Evolutionary conservation across 2,329 filamentous ascomycete species (phyloP), one percentile per base, ranked within the genome.

Genomic region (Fusarium succisae): DNA sequence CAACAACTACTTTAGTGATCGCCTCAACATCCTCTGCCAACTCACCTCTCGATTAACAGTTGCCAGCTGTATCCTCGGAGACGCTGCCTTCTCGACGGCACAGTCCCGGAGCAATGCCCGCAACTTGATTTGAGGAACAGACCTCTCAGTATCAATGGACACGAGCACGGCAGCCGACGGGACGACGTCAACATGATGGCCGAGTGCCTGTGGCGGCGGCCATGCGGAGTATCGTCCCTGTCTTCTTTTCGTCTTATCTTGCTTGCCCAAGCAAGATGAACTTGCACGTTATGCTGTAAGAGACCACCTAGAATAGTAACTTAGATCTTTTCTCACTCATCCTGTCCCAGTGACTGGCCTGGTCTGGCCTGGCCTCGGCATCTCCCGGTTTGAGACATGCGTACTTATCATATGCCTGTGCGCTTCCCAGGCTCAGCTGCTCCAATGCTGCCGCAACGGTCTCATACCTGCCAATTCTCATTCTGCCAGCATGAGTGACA

Each of bases 361-460:
- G 60, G 64, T 48, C 68, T 74, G 60, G 64, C 51, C 63, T 78
- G 60, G 64, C 54, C 63, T 78, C 76, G 76, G 76, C 58, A 78
- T 70, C 69, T 76, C 72, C 76, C 76, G 76, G 75, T 61, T 69
- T 45, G 43, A 72, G 57, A 69, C 66, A 66, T 67, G 67, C 66
- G 64, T 67, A 69, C 70, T 73, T 63, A 66, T 59, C 62, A 54
- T 64, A 62, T 63, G 59, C 55, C 55, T 60, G 50, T 57, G 66
- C 63, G 66, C 53, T 67, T 62, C 66, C 71, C 63, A 56, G 64
- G 58, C 63, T 62, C 61, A 72, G 54, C 59, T 72, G 65, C 54
- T 67, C 55, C 68, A 63, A 54, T 54, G 51, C 70, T 64, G 63
- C 70, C 62, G 66, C 63, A 70, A 58, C 60, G 50, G 63, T 63